Conservation (phyloP, 768 basidiomycete species). For the Gelatoporia subvermispora region DNA sequence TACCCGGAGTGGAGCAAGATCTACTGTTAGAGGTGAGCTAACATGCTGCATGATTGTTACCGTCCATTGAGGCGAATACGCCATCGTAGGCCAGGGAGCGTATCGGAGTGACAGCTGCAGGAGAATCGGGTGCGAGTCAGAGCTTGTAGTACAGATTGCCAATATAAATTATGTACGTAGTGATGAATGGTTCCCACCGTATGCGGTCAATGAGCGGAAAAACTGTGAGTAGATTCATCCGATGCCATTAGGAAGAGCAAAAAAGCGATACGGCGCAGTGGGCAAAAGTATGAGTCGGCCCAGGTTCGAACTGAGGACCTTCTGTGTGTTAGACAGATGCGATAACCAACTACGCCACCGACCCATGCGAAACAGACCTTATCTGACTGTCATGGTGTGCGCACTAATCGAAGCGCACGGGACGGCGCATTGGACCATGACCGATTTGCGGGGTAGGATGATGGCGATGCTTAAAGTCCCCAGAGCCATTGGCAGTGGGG, state of each 20-base stretch:
- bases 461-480: no score
- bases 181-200: no score
- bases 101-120: conserved; percentile 1
- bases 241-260: no score
- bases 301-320: conserved; percentile 15
- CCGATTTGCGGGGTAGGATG: no score
- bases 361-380: conserved; percentile 18
- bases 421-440: no score
- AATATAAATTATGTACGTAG: not conserved
- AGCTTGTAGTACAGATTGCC: conserved; percentile 8
- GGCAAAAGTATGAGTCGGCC: conserved; percentile 8
- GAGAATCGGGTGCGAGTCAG: conserved; percentile 12
- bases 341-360: conserved; percentile 82
- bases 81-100: conserved; percentile 26
- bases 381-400: no score
- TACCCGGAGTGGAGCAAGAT: conserved; percentile 61
- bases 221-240: no score
- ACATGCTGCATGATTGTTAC: not conserved
- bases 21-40: conserved; percentile 47
- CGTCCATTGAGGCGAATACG: not conserved
- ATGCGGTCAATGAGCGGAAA: no score
- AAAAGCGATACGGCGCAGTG: no score
- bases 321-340: conserved; percentile 63
- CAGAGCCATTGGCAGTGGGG: no score
- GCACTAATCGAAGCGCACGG: no score